Base-by-base conservation (phyloP, 140 eudicot species). In the Bidens hawaiensis region DNA sequence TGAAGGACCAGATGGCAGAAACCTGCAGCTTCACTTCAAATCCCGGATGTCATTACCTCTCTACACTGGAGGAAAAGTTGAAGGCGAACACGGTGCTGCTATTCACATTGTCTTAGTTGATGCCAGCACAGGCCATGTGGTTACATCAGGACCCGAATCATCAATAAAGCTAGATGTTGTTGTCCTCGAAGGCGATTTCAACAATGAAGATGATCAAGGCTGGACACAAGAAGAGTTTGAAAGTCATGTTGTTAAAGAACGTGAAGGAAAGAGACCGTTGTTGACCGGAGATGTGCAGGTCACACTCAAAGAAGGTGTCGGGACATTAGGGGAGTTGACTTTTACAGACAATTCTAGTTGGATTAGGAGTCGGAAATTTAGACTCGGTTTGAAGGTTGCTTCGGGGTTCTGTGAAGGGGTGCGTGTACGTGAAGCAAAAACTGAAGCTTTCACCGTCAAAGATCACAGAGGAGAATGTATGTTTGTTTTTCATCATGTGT, bases 381-480 rank as follows among this genome's bases (percentile, higher is more conserved):
- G 95, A 69, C 88, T 90, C 22, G 97, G 97, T 30, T 65, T 90
- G 65, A 90, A 86, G 70, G 90, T 86, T 51, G 76, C 90, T 25
- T 79, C 95, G 0, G 97, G 94, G 4, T 81, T 55, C 69, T 81
- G 86, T 79, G 97, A 83, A 71, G 94, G 94, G 12, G 27, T 84
- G 18, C 97, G 97, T 46, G 74, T 86, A 12, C 88, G 95, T 56
- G 97, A 90, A 75, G 97, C 95, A 5, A 90, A 90, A 68, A 86
- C 97, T 2, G 97, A 90, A 66, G 94, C 97, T 51, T 90, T 90
- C 57, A 73, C 88, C 28, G 97, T 90, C 58, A 90, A 86, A 75
- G 97, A 90, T 67, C 97, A 90, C 56, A 78, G 97, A 75, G 97
- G 97, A 52, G 97, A 90, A 90, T 90, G 97, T 90, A 85, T 27